These are phyloP conservation scores for Neurospora hispaniola DNA, from an alignment of 495 filamentous ascomycete species.

Conservation along the genomic window DNA sequence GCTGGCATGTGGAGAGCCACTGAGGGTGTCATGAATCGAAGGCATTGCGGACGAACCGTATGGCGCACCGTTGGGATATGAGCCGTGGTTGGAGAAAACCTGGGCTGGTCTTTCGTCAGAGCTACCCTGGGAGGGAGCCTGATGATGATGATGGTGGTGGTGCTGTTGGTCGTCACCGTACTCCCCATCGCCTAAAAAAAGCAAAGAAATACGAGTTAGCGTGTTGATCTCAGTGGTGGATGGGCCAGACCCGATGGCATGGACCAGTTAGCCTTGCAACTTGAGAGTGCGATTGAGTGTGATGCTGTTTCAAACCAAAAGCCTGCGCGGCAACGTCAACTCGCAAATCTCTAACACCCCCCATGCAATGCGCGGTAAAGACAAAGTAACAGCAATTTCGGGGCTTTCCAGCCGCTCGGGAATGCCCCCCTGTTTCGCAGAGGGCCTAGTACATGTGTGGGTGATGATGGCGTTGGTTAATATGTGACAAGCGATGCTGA, in stretches of 20 bases:
- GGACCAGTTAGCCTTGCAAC: background rate
- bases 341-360: constrained; percentile 16
- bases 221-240: background rate
- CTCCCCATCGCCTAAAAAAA: constrained; percentile 40
- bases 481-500: constrained; percentile 30
- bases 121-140: constrained; percentile 29
- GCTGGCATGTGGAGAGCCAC: constrained; percentile 35
- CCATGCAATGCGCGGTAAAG: constrained; percentile 5
- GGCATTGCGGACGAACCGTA: constrained; percentile 56
- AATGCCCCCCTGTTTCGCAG: constrained; percentile 11
- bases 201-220: constrained; percentile 18
- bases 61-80: constrained; percentile 48
- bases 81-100: constrained; percentile 60
- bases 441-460: constrained; percentile 6
- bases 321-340: constrained; percentile 18
- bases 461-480: constrained; percentile 24
- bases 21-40: constrained; percentile 57
- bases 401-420: background rate
- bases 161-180: constrained; percentile 49
- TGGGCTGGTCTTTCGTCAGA: constrained; percentile 64
- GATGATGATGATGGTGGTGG: constrained; percentile 48
- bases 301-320: constrained; percentile 20
- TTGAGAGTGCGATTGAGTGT: constrained; percentile 17
- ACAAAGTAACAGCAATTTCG: background rate
- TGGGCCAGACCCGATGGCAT: background rate